Conservation (phyloP, 768 basidiomycete species). For the Butyriboletus loyo region DNA sequence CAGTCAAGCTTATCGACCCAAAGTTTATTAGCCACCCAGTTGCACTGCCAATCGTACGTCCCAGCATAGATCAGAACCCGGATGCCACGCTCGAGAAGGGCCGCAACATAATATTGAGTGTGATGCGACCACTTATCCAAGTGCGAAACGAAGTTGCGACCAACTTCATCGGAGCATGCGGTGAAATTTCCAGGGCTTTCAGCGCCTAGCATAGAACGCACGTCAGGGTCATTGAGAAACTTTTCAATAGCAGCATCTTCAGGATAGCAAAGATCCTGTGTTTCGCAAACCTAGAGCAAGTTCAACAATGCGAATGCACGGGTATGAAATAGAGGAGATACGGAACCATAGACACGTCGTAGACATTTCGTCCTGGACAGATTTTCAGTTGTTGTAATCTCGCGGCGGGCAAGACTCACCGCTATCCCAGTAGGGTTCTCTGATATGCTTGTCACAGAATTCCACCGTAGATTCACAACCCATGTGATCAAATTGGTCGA, state of each 20-base stretch:
- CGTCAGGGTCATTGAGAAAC: conserved; percentile 46
- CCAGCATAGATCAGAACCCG: conserved; percentile 56
- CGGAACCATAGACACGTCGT: conserved; percentile 54
- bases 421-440: conserved; percentile 37
- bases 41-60: conserved; percentile 55
- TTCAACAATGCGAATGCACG: not conserved
- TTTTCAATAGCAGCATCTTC: conserved; percentile 39
- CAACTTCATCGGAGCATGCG: conserved; percentile 52
- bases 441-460: conserved; percentile 63
- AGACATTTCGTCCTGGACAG: conserved; percentile 44
- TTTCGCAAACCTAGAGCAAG: conserved; percentile 21
- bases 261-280: conserved; percentile 36
- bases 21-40: conserved; percentile 61
- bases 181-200: conserved; percentile 50
- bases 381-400: not conserved
- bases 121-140: conserved; percentile 59
- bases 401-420: conserved; percentile 24
- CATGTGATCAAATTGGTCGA: conserved; percentile 62
- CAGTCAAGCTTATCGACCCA: conserved; percentile 62
- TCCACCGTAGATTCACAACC: conserved; percentile 62
- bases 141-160: conserved; percentile 47
- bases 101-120: conserved; percentile 56
- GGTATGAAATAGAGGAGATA: not conserved
- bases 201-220: conserved; percentile 46
- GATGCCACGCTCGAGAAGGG: conserved; percentile 52